Conservation (phyloP, 306 rosid species). For the Prunus padus region DNA sequence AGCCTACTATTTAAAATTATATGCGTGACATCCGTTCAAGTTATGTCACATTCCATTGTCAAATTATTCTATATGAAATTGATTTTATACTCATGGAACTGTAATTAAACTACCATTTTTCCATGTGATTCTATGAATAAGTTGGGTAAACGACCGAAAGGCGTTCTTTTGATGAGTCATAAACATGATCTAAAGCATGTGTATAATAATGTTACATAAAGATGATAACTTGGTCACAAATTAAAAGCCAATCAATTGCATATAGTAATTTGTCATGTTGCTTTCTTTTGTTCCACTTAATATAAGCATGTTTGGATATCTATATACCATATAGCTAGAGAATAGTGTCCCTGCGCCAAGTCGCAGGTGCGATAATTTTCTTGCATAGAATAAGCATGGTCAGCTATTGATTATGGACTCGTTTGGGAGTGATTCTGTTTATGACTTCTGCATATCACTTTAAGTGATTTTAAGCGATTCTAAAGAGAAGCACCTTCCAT, state of each 20-base stretch:
- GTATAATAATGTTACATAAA: neutral
- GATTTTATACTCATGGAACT: no score
- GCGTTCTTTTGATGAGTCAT: constrained; percentile 1
- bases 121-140: neutral
- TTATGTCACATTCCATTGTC: no score
- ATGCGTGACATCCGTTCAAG: no score
- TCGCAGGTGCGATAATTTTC: neutral
- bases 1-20: no score
- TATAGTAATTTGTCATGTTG: neutral
- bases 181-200: neutral
- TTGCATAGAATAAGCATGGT: neutral
- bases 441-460: no score
- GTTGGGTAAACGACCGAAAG: neutral
- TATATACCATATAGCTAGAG: neutral
- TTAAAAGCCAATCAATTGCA: neutral
- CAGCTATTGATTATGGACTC: neutral
- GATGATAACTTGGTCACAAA: neutral
- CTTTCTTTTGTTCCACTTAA: neutral
- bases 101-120: no score
- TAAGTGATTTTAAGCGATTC: no score
- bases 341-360: neutral
- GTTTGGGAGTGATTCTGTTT: no score
- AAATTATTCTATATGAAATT: no score
- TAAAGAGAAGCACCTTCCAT: no score
- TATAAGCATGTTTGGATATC: neutral